Base-by-base conservation (phyloP, 2,329 filamentous ascomycete species). In the Stemphylium beticola region DNA sequence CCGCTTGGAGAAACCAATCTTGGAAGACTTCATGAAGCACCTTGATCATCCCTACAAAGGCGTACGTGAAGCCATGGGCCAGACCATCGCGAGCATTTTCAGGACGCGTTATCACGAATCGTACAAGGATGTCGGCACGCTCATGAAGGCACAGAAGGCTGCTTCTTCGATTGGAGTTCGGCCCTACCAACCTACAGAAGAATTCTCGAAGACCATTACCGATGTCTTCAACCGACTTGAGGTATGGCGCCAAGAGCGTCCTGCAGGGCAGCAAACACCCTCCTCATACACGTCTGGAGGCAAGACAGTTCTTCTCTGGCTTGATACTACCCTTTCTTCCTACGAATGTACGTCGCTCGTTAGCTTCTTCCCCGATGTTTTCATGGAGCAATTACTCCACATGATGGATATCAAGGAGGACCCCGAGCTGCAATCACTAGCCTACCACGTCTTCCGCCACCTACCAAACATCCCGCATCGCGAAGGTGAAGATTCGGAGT, bases 331-430 rank as follows among this genome's bases (percentile, higher is more conserved):
- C 14, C 82, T 99, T 3, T 92, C 91, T 2, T 96, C 92, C 0
- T 90, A 96, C 60, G 95, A 98, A 73, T 99, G 95, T 76, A 96
- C 87, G 0, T 89, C 95, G 71, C 85, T 99, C 12, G 86, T 96
- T 15, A 87, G 88, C 3, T 98, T 97, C 83, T 98, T 99, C 80
- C 90, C 92, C 0, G 84, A 90, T 32, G 83, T 89, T 0, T 93
- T 98, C 70, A 95, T 96, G 74, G 91, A 95, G 67, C 91, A 97
- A 73, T 85, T 99, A 12, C 80, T 99, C 47, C 93, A 99, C 80
- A 99, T 99, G 95, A 99, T 99, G 93, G 95, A 99, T 71, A 92
- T 99, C 74, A 98, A 98, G 75, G 95, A 99, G 75, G 95, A 99
- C 68, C 92, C 92, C 0, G 96, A 99, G 75, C 83, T 99, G 2